Evolutionary conservation across 331 rosid genomes (phyloP).

Genomic region (Quercus tomentella): DNA sequence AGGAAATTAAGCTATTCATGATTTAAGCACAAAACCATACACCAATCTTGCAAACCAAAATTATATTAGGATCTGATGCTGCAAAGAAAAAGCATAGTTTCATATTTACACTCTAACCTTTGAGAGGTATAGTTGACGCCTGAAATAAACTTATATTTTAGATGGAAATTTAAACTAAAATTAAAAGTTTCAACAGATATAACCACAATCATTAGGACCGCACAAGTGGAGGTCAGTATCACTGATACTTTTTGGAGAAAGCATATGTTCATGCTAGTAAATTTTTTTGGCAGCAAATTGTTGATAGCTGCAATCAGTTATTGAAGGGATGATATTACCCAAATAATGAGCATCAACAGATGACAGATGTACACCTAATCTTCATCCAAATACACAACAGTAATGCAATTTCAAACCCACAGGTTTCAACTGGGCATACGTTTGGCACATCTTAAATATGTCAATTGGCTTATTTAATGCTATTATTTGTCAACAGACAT

Average conservation of each 20-base stretch:
- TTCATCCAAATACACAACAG: neutral
- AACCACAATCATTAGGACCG: neutral
- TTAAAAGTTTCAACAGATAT: neutral
- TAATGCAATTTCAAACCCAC: neutral
- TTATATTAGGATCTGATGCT: neutral
- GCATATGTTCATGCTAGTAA: neutral
- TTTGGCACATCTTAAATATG: neutral
- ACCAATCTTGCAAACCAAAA: neutral
- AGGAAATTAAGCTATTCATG: neutral
- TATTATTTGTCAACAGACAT: neutral
- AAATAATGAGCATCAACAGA: too few relatives aligned
- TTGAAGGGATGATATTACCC: neutral
- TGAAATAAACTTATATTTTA: neutral
- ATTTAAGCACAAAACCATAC: neutral
- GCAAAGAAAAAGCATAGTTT: neutral
- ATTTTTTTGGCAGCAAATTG: neutral
- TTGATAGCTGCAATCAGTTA: neutral
- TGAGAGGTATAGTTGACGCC: neutral
- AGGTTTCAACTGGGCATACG: neutral
- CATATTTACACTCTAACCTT: neutral
- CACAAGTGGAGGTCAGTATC: too few relatives aligned
- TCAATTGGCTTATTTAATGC: neutral
- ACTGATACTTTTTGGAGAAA: too few relatives aligned
- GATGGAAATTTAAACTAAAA: neutral
- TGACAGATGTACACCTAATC: too few relatives aligned